phyloP scores from a whole-genome alignment of 192 early-diverging fungal genomes.

The Linnemannia zychae region DNA sequence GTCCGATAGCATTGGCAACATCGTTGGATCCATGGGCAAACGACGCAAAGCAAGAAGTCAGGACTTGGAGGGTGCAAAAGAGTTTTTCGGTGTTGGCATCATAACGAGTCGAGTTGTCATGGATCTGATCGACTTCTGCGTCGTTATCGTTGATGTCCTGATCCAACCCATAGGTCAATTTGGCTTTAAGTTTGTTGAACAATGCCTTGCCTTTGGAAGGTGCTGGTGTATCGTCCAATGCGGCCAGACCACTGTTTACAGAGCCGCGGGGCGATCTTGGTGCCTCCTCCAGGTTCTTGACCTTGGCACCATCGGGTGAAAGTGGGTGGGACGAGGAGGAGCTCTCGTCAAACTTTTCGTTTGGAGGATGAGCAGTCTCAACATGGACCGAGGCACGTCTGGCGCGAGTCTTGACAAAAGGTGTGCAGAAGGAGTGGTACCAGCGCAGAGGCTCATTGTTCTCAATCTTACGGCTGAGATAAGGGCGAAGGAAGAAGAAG shows the following conservation, averaged over 20 bases:
- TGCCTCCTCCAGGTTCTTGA: slow-evolving; percentile 4
- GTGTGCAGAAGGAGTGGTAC: slow-evolving; percentile 77
- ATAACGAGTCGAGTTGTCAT: slow-evolving; percentile 73
- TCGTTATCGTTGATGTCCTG: slow-evolving; percentile 44
- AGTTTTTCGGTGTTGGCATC: slow-evolving; percentile 82
- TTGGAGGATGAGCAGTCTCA: not conserved
- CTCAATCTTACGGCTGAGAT: slow-evolving; percentile 72
- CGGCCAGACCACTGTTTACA: slow-evolving; percentile 18
- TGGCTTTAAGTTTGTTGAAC: slow-evolving; percentile 15
- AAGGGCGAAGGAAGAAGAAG: slow-evolving; percentile 75
- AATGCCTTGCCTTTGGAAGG: not conserved
- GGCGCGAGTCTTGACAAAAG: slow-evolving; percentile 57
- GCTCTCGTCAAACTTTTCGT: not conserved
- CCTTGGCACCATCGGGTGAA: slow-evolving; percentile 9
- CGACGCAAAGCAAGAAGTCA: slow-evolving; percentile 86
- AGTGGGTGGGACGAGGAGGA: slow-evolving; percentile 1
- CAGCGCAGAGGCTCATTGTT: slow-evolving; percentile 74
- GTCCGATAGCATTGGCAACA: slow-evolving; percentile 89
- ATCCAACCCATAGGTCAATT: slow-evolving; percentile 15
- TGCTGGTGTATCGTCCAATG: slow-evolving; percentile 17
- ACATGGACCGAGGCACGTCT: not conserved
- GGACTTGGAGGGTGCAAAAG: slow-evolving; percentile 86
- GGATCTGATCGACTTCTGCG: slow-evolving; percentile 61
- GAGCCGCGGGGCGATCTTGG: not conserved
- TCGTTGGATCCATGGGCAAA: slow-evolving; percentile 92